Conservation (phyloP, 2,329 filamentous ascomycete genomes). For the Colletotrichum sp. region DNA sequence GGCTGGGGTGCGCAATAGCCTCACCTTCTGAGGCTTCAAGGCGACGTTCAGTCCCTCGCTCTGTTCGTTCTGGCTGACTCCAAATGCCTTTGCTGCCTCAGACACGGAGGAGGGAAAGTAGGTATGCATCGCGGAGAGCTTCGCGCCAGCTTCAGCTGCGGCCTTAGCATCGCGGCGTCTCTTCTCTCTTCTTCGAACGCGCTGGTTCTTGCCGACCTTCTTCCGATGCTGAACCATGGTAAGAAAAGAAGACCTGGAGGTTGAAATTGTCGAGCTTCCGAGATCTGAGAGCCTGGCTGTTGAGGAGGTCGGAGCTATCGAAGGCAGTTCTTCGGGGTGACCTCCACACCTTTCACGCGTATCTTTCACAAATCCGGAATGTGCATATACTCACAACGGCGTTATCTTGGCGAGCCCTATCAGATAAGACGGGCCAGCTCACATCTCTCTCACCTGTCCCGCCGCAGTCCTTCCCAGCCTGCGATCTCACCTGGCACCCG, state of each 20-base stretch:
- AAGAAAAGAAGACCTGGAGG: accelerated
- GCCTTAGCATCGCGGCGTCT: not conserved
- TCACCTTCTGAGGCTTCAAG: not conserved
- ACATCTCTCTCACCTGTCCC: too few species aligned
- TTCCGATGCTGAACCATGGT: not conserved
- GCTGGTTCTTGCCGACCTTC: not conserved
- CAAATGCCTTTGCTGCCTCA: not conserved
- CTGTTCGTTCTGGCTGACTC: not conserved
- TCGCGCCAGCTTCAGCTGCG: not conserved
- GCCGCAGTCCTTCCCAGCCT: not conserved
- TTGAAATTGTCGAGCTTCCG: too few species aligned
- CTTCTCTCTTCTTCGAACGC: accelerated
- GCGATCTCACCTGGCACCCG: not conserved
- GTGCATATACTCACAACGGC: too few species aligned
- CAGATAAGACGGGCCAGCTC: too few species aligned
- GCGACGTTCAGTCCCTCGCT: not conserved
- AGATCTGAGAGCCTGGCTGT: too few species aligned
- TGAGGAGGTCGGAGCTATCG: too few species aligned
- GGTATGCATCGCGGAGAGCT: not conserved
- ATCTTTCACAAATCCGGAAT: too few species aligned
- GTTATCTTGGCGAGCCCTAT: too few species aligned
- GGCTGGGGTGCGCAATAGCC: too few species aligned
- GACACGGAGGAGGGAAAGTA: not conserved
- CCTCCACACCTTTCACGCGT: too few species aligned
- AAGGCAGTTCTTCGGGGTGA: too few species aligned